Conservation (phyloP, 257 asterid species). For the Ocimum tenuiflorum region DNA sequence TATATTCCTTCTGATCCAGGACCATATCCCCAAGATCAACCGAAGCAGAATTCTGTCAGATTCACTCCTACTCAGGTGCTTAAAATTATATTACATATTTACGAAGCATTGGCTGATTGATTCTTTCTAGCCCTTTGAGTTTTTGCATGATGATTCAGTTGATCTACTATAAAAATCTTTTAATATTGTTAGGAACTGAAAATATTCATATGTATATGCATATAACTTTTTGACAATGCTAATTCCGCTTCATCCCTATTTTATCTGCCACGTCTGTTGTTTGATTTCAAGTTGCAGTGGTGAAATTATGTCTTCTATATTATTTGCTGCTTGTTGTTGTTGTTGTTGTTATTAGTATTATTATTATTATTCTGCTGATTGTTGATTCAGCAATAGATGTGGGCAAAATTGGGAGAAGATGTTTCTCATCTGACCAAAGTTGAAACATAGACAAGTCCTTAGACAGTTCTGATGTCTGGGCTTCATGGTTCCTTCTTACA, state of each 20-base stretch:
- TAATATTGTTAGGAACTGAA: background rate
- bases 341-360: too few species aligned
- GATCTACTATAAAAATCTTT: background rate
- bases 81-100: conserved; percentile 5
- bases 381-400: background rate
- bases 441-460: background rate
- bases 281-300: background rate
- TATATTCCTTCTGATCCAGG: conserved; percentile 93
- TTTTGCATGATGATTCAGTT: background rate
- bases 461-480: background rate
- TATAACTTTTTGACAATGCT: background rate
- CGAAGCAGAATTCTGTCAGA: conserved; percentile 84
- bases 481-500: background rate
- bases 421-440: background rate
- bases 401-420: background rate
- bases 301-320: background rate
- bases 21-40: conserved; percentile 98
- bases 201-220: too few species aligned
- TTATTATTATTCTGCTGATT: conserved; percentile 5
- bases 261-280: background rate
- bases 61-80: conserved; percentile 94
- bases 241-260: background rate
- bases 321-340: conserved; percentile 6
- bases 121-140: background rate
- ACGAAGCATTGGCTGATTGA: conserved; percentile 3